Base-by-base conservation (phyloP, 2,329 filamentous ascomycete species). In the Xylariaceae sp. region DNA sequence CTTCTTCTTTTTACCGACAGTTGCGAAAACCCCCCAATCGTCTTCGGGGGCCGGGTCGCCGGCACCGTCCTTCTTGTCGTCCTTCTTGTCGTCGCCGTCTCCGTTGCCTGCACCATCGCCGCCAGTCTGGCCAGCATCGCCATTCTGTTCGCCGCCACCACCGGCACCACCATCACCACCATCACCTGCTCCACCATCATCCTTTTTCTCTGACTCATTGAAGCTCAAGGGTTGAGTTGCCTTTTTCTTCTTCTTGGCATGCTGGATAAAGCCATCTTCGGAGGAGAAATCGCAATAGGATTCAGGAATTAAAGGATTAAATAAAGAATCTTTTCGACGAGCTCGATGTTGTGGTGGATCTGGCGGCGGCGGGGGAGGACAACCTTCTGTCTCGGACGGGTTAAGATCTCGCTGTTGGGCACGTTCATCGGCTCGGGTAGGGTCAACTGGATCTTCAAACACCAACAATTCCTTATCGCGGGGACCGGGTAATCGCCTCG, bases 211-310 rank as follows among this genome's bases (percentile, higher is more conserved):
- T 17, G 71, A 71, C 16, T 68, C 64, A 55, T 62, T 60, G 52
- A 59, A 58, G 40, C 62, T 59, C 31, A 61, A 52, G 28, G 57
- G n/a, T 58, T 43, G 53, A 24, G 33, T 21, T 17, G 37, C 21
- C 58, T 62, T 64, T 41, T 65, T 67, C 71, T 81, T 86, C 71
- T 82, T 84, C 63, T 82, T 80, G 2, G 75, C 79, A 33, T 78
- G 79, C 67, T 87, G 80, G 48, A 78, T 76, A 73, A 79, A 84
- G 45, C 78, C 82, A 37, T 83, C 76, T 49, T 80, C 73, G 23
- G 79, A 83, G 19, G 76, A 76, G 56, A 89, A 84, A 67, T 90
- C 86, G 47, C 90, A 74, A 26, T 76, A 73, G 17, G 75, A 68
- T 34, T 74, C 70, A 64, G 75, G 73, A 33, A 70, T 74, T n/a